These are phyloP conservation scores for Kregervanrija pseudodelftensis DNA, from an alignment of 805 yeast genomes.

Conservation along the genomic window DNA sequence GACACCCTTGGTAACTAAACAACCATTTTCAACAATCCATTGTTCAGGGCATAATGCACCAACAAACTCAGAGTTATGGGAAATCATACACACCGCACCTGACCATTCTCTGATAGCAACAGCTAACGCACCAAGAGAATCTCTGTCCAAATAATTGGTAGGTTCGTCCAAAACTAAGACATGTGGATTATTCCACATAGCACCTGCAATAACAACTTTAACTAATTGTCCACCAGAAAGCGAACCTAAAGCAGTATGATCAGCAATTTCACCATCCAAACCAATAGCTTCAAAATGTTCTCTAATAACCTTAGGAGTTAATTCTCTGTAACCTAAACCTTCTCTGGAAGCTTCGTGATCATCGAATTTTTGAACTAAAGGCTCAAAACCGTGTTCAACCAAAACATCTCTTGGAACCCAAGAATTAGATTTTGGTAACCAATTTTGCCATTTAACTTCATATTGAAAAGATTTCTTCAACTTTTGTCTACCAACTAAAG, in stretches of 20 bases:
- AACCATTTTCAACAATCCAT: slow-evolving; percentile 94
- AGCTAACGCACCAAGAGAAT: slow-evolving; percentile 94
- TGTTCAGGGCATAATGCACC: slow-evolving; percentile 98
- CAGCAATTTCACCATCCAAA: slow-evolving; percentile 95
- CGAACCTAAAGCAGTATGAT: slow-evolving; percentile 95
- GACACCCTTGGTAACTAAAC: slow-evolving; percentile 76
- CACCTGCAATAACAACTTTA: slow-evolving; percentile 98
- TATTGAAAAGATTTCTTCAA: slow-evolving; percentile 94
- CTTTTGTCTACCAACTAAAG: slow-evolving; percentile 95
- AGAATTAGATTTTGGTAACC: slow-evolving; percentile 89
- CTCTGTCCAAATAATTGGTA: slow-evolving; percentile 96
- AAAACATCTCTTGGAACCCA: slow-evolving; percentile 85
- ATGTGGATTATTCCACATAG: slow-evolving; percentile 99
- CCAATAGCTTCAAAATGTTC: slow-evolving; percentile 98
- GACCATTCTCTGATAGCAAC: slow-evolving; percentile 96
- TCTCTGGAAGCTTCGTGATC: slow-evolving; percentile 99
- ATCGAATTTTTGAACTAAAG: slow-evolving; percentile 92
- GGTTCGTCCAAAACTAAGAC: slow-evolving; percentile 96
- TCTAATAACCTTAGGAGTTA: slow-evolving; percentile 85
- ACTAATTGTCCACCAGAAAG: slow-evolving; percentile 97
- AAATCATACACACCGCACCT: slow-evolving; percentile 98
- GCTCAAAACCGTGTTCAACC: slow-evolving; percentile 77
- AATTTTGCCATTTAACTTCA: slow-evolving; percentile 88
- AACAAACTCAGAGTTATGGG: slow-evolving; percentile 94
- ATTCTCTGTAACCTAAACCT: slow-evolving; percentile 96